Percentiles rank a stretch among this genome's conserved stretches.
Evolutionary conservation across 305 asterid species (phyloP).

Genomic region (Solanum hybrid): DNA sequence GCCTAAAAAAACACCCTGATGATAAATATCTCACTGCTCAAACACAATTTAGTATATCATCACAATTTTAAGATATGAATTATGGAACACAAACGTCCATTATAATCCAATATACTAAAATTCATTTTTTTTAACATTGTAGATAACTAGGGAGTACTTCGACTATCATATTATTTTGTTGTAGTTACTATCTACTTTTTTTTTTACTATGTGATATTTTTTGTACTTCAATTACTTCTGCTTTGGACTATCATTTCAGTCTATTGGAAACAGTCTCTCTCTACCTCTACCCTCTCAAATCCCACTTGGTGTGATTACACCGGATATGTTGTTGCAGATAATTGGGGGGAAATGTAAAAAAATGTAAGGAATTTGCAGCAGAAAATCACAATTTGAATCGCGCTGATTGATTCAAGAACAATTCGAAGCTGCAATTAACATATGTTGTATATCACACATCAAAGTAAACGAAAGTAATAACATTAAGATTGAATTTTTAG

Average conservation of each 20-base stretch:
- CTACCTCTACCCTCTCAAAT: neutral
- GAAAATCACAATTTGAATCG: neutral
- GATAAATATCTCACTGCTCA: neutral
- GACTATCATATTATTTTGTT: no score
- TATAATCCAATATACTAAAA: neutral
- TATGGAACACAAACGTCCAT: neutral
- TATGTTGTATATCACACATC: neutral
- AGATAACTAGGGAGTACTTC: neutral
- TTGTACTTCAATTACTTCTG: neutral
- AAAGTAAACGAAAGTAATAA: neutral
- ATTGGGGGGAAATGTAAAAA: neutral
- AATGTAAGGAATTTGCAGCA: neutral
- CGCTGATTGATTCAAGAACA: neutral
- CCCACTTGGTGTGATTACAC: neutral
- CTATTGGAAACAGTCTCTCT: no score
- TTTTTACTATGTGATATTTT: neutral
- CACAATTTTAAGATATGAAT: neutral
- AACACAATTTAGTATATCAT: neutral
- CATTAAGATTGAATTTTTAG: neutral
- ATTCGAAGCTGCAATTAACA: neutral
- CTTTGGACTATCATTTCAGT: no score
- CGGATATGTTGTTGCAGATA: neutral
- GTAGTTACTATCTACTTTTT: neutral
- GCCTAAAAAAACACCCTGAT: neutral
- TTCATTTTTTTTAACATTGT: neutral